Percentiles rank a stretch among this genome's conserved stretches.
Conservation (phyloP, 768 basidiomycete species). For the Coprinellus aureogranulatus region DNA sequence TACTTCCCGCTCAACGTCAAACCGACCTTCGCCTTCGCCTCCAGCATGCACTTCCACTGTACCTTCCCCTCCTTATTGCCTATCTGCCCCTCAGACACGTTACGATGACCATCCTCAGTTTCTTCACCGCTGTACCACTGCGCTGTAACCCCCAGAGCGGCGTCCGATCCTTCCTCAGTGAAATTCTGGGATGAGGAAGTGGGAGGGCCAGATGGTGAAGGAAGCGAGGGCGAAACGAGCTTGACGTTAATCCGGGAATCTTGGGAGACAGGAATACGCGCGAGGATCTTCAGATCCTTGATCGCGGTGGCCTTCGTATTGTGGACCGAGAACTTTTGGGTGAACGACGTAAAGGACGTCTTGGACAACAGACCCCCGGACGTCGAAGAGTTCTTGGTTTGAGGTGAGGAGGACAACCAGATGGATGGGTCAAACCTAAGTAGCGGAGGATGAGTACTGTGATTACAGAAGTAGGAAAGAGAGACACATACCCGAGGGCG, state of each 20-base stretch:
- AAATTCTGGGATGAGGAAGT: neutral
- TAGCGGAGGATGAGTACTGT: neutral
- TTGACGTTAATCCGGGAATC: slow-evolving; percentile 39
- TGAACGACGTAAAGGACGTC: slow-evolving; percentile 25
- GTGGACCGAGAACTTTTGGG: slow-evolving; percentile 37
- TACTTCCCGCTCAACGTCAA: slow-evolving; percentile 40
- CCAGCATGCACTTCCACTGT: slow-evolving; percentile 28
- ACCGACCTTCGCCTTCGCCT: slow-evolving; percentile 28
- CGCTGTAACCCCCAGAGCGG: slow-evolving; percentile 27
- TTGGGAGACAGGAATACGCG: slow-evolving; percentile 39
- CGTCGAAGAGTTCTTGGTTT: slow-evolving; percentile 28
- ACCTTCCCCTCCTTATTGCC: slow-evolving; percentile 30
- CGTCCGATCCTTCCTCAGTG: slow-evolving; percentile 8
- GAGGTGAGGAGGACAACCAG: slow-evolving; percentile 38
- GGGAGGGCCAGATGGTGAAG: neutral
- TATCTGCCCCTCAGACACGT: slow-evolving; percentile 15
- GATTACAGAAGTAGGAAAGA: neutral
- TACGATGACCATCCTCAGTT: slow-evolving; percentile 18
- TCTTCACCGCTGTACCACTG: slow-evolving; percentile 36
- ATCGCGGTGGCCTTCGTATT: slow-evolving; percentile 36
- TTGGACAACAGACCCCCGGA: slow-evolving; percentile 37
- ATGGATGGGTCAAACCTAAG: slow-evolving; percentile 39
- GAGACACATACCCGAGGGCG: slow-evolving; percentile 37
- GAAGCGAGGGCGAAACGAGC: slow-evolving; percentile 30
- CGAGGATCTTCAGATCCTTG: slow-evolving; percentile 35